A percentile compares a stretch with the other conserved stretches of the same genome.
Conservation (phyloP, 805 yeast genomes). For the Debaryomyces tyrocola region DNA sequence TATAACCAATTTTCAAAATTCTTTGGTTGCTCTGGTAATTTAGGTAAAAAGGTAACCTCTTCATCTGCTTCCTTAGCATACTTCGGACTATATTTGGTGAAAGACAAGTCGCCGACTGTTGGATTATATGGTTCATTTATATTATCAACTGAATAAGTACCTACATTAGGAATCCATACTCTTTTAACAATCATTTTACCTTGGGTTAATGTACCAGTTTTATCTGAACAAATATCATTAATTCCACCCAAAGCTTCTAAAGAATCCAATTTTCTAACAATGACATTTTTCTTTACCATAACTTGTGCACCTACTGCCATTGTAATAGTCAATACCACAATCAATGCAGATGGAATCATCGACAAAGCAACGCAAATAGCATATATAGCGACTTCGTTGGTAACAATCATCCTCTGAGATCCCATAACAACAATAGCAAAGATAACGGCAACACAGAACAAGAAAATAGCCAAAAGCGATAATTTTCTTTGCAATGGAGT, state of each 20-base stretch:
- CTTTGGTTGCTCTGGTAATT: constrained; percentile 19
- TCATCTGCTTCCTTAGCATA: constrained; percentile 31
- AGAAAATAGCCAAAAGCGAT: constrained; percentile 50
- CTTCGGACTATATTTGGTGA: constrained; percentile 25
- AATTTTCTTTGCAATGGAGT: constrained; percentile 48
- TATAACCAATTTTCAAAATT: constrained; percentile 24
- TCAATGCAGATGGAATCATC: constrained; percentile 40
- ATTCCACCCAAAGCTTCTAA: constrained; percentile 41
- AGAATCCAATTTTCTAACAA: constrained; percentile 37
- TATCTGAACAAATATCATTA: constrained; percentile 41
- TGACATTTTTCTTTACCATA: constrained; percentile 35
- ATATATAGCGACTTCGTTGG: constrained; percentile 36
- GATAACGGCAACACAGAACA: constrained; percentile 46
- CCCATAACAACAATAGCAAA: constrained; percentile 42
- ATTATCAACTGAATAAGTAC: constrained; percentile 32
- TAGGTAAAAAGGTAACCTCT: constrained; percentile 38
- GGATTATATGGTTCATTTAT: constrained; percentile 37
- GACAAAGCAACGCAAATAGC: constrained; percentile 43
- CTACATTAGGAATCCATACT: constrained; percentile 36
- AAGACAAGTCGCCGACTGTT: constrained; percentile 41
- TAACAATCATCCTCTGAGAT: constrained; percentile 33
- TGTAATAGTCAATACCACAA: constrained; percentile 39
- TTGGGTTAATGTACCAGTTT: constrained; percentile 40
- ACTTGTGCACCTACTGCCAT: constrained; percentile 43
- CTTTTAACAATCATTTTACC: constrained; percentile 39